phyloP scores from a whole-genome alignment of 805 yeast genomes.

The Brettanomyces custersianus region DNA sequence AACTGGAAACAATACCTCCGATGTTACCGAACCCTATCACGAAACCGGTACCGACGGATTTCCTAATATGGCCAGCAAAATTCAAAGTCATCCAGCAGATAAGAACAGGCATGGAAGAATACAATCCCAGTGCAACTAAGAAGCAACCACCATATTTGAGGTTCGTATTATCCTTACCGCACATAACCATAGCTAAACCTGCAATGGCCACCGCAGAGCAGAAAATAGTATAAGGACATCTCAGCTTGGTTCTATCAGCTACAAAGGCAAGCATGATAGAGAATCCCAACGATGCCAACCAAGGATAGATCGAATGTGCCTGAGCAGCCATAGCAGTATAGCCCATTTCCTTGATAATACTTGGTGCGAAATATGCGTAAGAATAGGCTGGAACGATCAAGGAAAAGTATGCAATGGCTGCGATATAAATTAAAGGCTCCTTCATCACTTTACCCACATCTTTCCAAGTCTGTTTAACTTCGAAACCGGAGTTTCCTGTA shows the following conservation, averaged over 20 bases:
- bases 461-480: constrained; percentile 33
- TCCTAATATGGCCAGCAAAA: constrained; percentile 52
- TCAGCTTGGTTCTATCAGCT: constrained; percentile 45
- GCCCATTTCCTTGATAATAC: constrained; percentile 53
- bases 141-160: constrained; percentile 58
- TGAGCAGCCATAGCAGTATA: constrained; percentile 68
- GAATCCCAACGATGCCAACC: constrained; percentile 67
- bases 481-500: constrained; percentile 40
- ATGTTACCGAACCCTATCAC: constrained; percentile 65
- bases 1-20: constrained; percentile 60
- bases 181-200: constrained; percentile 48
- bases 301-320: constrained; percentile 77
- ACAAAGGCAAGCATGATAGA: constrained; percentile 52
- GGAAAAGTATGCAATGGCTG: constrained; percentile 57
- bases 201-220: constrained; percentile 31
- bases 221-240: constrained; percentile 34
- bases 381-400: constrained; percentile 67
- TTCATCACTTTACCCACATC: constrained; percentile 45
- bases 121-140: constrained; percentile 47
- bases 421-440: constrained; percentile 49
- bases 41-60: constrained; percentile 36
- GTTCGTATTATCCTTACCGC: constrained; percentile 21
- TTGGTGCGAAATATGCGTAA: constrained; percentile 65
- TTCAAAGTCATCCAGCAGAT: constrained; percentile 60
- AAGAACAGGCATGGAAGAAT: constrained; percentile 54